Evolutionary conservation across 805 yeast species (phyloP), one percentile per base, ranked within the genome.

Genomic region (Metschnikowia vanudenii): DNA sequence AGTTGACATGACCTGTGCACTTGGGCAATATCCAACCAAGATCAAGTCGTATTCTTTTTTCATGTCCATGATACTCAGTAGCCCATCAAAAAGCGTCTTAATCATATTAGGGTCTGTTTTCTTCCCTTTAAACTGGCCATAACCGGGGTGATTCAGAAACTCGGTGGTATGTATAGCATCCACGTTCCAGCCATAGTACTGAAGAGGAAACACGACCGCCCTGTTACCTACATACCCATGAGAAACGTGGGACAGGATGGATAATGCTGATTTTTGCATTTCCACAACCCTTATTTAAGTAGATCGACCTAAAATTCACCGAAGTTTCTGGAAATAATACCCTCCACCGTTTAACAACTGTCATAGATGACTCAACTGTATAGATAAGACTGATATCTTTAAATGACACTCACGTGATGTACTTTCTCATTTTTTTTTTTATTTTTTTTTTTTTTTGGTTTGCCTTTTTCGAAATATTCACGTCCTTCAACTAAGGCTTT

Each of bases 1-100:
- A 0, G 74, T 73, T 33, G 65, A 58, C 40, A 89, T 68, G 4
- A 80, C 79, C 29, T 74, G 81, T 10, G 49, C 53, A 41, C 76
- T 75, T 3, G 96, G 91, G 6, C 83, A 71, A 59, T 92, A 92
- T 0, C 98, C 98, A 0, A 94, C 80, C 26, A 92, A 61, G 1
- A 90, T 67, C 18, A 84, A 84, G 50, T 81, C 81, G 58, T 88
- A 90, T 13, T 39, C 35, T 9, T 30, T 33, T 2, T 63, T 56
- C 39, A 78, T 61, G 1, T 73, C 72, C 17, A 71, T 52, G 4
- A 80, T 74, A 3, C 68, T 68, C 11, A 65, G 57, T 13, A 92
- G 62, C 0, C 96, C 96, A 3, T 67, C 53, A 43, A 76, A 75
- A 2, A 88, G 63, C 1, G 73, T 77, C 8, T 52, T 41, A 14